Evolutionary conservation across 805 yeast species (phyloP).

Genomic region (Kuraishia molischiana): DNA sequence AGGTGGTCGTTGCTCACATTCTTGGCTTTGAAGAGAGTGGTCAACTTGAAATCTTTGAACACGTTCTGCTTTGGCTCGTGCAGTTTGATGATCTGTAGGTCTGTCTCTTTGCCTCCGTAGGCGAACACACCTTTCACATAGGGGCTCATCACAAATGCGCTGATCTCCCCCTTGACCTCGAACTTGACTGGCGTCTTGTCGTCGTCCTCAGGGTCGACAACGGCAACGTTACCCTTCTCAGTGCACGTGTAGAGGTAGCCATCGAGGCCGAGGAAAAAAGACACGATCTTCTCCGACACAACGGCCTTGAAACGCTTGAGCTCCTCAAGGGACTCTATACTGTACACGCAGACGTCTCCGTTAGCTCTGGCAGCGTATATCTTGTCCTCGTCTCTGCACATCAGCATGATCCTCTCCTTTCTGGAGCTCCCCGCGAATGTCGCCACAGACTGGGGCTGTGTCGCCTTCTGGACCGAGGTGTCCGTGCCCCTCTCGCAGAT

Average conservation of each 20-base stretch:
- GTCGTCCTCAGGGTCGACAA: conserved; percentile 10
- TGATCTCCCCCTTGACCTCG: conserved; percentile 35
- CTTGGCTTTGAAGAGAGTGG: conserved; percentile 55
- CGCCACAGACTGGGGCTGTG: conserved; percentile 48
- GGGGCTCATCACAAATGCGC: conserved; percentile 39
- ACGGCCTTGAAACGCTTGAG: conserved; percentile 8
- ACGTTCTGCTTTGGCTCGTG: conserved; percentile 6
- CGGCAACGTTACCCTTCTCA: conserved; percentile 20
- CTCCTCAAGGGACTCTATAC: conserved; percentile 12
- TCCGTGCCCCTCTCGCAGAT: conserved; percentile 63
- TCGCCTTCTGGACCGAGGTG: conserved; percentile 60
- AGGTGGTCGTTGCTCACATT: conserved; percentile 76
- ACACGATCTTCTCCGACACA: conserved; percentile 25
- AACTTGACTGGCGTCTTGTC: conserved; percentile 19
- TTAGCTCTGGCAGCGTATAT: conserved; percentile 29
- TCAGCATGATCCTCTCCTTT: conserved; percentile 24
- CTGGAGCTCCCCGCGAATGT: conserved; percentile 20
- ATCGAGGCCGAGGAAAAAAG: conserved; percentile 17
- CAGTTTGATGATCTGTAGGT: conserved; percentile 40
- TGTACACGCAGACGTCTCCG: conserved; percentile 32
- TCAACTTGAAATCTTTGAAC: conserved; percentile 13
- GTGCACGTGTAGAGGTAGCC: conserved; percentile 22
- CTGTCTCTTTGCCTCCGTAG: conserved; percentile 80
- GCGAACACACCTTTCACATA: conserved; percentile 48
- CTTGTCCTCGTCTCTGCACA: conserved; percentile 16